Conservation (phyloP, 768 basidiomycete species). For the Hemileccinum impolitum region DNA sequence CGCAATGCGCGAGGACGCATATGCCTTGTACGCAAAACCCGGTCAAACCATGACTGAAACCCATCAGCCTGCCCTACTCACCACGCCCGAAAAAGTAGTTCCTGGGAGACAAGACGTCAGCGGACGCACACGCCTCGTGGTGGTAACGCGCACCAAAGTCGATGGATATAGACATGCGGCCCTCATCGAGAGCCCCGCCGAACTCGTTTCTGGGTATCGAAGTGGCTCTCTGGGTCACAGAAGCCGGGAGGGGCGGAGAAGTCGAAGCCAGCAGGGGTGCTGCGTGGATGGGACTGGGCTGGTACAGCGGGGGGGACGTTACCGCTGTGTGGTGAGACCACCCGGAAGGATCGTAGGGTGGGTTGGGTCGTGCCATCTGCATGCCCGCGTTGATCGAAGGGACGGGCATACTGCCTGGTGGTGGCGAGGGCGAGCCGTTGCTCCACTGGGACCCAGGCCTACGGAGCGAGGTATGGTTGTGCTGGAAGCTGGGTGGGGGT, state of each 20-base stretch:
- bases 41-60: conserved; percentile 3
- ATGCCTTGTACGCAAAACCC: conserved; percentile 49
- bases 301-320: conserved; percentile 19
- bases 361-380: neutral
- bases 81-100: conserved; percentile 86
- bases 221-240: neutral
- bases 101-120: conserved; percentile 38
- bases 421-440: conserved; percentile 37
- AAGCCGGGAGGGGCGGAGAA: conserved; percentile 20
- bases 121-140: neutral
- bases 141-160: conserved; percentile 65
- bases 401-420: neutral
- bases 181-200: conserved; percentile 47
- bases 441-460: conserved; percentile 18
- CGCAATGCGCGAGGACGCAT: conserved; percentile 80
- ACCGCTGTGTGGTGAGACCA: neutral
- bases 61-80: conserved; percentile 37
- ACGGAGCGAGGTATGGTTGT: conserved; percentile 21
- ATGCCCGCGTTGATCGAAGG: neutral
- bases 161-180: conserved; percentile 79
- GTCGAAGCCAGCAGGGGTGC: conserved; percentile 18
- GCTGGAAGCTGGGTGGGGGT: conserved; percentile 41
- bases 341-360: neutral
- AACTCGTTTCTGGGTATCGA: conserved; percentile 17
- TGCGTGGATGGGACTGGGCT: conserved; percentile 28